Evolutionary conservation across 164 flowering plant species (phyloP).

Genomic region (Vitis cinerea): DNA sequence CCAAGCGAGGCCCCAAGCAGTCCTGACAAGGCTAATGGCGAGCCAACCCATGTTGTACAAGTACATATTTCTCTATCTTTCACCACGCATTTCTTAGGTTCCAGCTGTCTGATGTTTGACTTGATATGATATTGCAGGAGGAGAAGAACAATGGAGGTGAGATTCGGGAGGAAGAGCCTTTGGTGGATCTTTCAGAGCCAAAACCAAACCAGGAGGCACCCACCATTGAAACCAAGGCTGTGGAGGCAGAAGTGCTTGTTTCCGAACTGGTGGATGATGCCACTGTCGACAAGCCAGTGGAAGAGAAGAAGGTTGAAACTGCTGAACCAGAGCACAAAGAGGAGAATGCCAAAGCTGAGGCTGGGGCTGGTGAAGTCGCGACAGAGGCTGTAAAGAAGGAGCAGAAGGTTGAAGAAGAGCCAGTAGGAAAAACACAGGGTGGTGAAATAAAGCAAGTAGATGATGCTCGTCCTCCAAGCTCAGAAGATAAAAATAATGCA

Average conservation of each 20-base stretch:
- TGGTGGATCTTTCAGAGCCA: slow-evolving; percentile 46
- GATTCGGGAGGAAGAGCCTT: slow-evolving; percentile 31
- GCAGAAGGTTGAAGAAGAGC: neutral
- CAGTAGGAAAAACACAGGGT: neutral
- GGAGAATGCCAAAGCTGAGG: neutral
- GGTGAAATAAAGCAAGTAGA: too few species aligned
- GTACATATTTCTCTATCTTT: slow-evolving; percentile 4
- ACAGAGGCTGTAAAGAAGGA: slow-evolving; percentile 1
- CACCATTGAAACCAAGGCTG: neutral
- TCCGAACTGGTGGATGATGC: slow-evolving; percentile 8
- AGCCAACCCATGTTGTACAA: slow-evolving; percentile 18
- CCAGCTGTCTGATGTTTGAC: too few species aligned
- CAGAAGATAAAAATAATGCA: too few species aligned
- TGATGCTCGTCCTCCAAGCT: too few species aligned
- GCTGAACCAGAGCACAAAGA: too few species aligned
- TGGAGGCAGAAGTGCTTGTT: slow-evolving; percentile 5
- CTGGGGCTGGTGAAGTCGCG: slow-evolving; percentile 12
- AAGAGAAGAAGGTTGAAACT: slow-evolving; percentile 7
- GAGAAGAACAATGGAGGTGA: slow-evolving; percentile 7
- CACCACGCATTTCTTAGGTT: too few species aligned
- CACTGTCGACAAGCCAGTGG: neutral
- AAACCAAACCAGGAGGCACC: slow-evolving; percentile 26
- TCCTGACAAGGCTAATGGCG: slow-evolving; percentile 18
- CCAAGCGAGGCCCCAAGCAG: slow-evolving; percentile 21
- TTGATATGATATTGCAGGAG: slow-evolving; percentile 28